Conservation (phyloP, 345 rosid species). For the Sapria himalayana region DNA sequence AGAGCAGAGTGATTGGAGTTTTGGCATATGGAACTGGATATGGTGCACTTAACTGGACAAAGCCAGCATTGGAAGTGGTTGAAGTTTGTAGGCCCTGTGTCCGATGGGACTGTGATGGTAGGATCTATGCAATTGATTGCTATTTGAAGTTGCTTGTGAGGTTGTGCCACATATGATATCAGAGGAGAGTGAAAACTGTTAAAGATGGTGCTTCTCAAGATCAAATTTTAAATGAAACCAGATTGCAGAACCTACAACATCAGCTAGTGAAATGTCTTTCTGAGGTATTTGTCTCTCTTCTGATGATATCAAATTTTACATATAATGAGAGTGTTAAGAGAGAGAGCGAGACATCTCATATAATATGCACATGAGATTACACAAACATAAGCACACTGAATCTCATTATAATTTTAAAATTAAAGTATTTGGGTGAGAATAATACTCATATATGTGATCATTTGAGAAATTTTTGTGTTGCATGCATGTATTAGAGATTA, state of each 20-base stretch:
- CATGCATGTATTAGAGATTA: too few relatives aligned
- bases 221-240: slow-evolving; percentile 84
- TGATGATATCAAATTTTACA: neutral
- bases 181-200: slow-evolving; percentile 82
- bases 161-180: slow-evolving; percentile 85
- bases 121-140: slow-evolving; percentile 93
- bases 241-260: slow-evolving; percentile 74
- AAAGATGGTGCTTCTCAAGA: slow-evolving; percentile 99
- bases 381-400: neutral
- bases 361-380: neutral
- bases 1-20: slow-evolving; percentile 96
- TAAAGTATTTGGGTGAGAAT: neutral
- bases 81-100: slow-evolving; percentile 96
- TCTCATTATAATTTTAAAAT: neutral
- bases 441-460: neutral
- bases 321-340: too few relatives aligned
- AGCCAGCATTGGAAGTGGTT: slow-evolving; percentile 91
- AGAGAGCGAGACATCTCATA: too few relatives aligned
- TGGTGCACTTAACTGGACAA: slow-evolving; percentile 97
- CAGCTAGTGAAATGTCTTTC: slow-evolving; percentile 75
- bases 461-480: too few relatives aligned
- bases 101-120: slow-evolving; percentile 97
- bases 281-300: slow-evolving; percentile 32
- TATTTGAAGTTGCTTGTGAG: slow-evolving; percentile 83
- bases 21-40: slow-evolving; percentile 98